Conservation (phyloP, 441 rosid species). For the Populus hybrid region DNA sequence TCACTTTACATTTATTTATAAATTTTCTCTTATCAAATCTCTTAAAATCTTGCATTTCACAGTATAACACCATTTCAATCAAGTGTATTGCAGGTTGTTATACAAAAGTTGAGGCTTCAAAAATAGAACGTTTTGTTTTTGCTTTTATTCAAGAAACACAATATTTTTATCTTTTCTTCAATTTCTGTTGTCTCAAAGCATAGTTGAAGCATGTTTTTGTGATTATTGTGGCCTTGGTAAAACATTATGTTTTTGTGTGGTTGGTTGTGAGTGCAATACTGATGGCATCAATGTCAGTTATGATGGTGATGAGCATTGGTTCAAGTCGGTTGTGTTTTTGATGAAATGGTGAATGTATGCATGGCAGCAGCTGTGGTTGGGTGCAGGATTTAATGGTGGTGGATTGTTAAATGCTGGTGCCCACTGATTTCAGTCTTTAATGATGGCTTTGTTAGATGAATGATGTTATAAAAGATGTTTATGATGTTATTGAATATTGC, state of each 20-base stretch:
- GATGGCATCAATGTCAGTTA: not conserved
- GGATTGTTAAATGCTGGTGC: not conserved
- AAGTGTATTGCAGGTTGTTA: not conserved
- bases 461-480: not conserved
- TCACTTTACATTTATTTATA: not conserved
- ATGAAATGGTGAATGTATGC: not conserved
- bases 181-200: not conserved
- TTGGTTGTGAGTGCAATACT: not conserved
- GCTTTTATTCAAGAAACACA: not conserved
- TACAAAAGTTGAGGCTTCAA: not conserved
- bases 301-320: not conserved
- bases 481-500: not conserved
- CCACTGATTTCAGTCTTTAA: not conserved
- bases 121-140: not conserved
- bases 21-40: not conserved
- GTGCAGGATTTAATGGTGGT: not conserved
- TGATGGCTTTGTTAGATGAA: not conserved
- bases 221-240: not conserved
- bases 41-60: not conserved
- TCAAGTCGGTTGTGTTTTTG: not conserved
- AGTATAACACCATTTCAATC: not conserved
- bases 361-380: not conserved
- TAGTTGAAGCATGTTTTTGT: not conserved
- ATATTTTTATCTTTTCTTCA: not conserved
- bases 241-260: not conserved